Conservation (phyloP, 257 asterid genomes). For the Solanum medicagineum region DNA sequence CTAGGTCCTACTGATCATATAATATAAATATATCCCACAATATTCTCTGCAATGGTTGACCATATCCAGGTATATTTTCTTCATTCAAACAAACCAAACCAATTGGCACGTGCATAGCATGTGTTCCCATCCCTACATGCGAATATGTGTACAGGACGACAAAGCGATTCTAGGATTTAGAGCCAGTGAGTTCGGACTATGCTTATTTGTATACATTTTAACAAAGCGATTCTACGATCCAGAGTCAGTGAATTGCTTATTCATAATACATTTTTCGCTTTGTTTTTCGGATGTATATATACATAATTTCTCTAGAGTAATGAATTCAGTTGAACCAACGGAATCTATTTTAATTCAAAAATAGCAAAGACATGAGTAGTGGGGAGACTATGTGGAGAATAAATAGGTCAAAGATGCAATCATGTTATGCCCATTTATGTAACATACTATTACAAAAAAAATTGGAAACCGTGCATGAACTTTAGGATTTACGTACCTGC, state of each 20-base stretch:
- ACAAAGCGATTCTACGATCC: neutral
- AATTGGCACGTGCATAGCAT: conserved; percentile 18
- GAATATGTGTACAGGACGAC: neutral
- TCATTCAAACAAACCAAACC: neutral
- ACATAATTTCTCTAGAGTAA: neutral
- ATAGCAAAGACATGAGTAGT: neutral
- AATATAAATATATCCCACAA: neutral
- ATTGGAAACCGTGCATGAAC: conserved; percentile 32
- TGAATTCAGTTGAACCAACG: neutral
- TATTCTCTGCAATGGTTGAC: neutral
- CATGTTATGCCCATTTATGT: neutral
- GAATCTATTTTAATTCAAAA: neutral
- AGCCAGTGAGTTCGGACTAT: neutral
- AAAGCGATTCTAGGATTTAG: neutral
- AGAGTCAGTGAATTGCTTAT: neutral
- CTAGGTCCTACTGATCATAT: neutral
- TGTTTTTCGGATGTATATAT: neutral
- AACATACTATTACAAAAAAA: neutral
- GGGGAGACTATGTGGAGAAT: neutral
- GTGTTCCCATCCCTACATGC: conserved; percentile 10
- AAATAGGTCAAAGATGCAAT: conserved; percentile 2
- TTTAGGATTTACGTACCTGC: conserved; percentile 16
- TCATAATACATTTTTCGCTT: too few relatives aligned
- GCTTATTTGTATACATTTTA: too few relatives aligned
- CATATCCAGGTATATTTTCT: neutral